phyloP scores from a whole-genome alignment of 116 monocot genomes.

The Dioscorea cayenensis region DNA sequence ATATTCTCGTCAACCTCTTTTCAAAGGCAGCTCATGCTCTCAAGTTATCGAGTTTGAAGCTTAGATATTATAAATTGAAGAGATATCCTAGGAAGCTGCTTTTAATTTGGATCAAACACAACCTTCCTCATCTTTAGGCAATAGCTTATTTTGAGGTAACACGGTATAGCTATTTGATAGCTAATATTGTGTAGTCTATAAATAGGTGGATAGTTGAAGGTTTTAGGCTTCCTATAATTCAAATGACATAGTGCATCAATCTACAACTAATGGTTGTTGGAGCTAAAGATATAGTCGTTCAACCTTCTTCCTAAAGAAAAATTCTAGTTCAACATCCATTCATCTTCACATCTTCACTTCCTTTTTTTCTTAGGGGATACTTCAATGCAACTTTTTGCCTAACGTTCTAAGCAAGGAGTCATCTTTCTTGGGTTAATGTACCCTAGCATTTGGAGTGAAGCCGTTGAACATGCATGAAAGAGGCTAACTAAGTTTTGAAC shows the following conservation, averaged over 20 bases:
- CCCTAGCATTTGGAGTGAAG: too few relatives aligned
- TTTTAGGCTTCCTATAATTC: constrained; percentile 79
- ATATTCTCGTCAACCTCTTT: constrained; percentile 62
- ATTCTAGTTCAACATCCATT: too few relatives aligned
- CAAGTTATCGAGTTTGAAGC: constrained; percentile 76
- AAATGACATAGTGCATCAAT: constrained; percentile 88
- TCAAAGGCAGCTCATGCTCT: constrained; percentile 89
- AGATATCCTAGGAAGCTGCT: constrained; percentile 66
- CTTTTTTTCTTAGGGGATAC: too few relatives aligned
- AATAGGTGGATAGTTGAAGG: constrained; percentile 88
- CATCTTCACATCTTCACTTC: too few relatives aligned
- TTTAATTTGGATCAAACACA: constrained; percentile 53
- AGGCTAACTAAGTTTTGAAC: too few relatives aligned
- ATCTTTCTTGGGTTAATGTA: too few relatives aligned
- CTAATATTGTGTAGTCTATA: constrained; percentile 68
- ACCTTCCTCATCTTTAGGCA: constrained; percentile 81
- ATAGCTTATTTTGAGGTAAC: constrained; percentile 91
- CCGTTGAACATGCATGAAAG: too few relatives aligned
- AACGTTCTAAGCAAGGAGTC: too few relatives aligned
- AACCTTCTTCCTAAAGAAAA: too few relatives aligned
- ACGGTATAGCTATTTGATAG: constrained; percentile 67
- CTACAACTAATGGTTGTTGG: constrained; percentile 32
- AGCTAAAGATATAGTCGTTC: too few relatives aligned
- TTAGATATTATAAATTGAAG: constrained; percentile 83
- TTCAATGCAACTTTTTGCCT: too few relatives aligned